A percentile compares a stretch with the other conserved stretches of the same genome.
Conservation (phyloP, 169 alveolate genomes). For the Plasmodium sp. region DNA sequence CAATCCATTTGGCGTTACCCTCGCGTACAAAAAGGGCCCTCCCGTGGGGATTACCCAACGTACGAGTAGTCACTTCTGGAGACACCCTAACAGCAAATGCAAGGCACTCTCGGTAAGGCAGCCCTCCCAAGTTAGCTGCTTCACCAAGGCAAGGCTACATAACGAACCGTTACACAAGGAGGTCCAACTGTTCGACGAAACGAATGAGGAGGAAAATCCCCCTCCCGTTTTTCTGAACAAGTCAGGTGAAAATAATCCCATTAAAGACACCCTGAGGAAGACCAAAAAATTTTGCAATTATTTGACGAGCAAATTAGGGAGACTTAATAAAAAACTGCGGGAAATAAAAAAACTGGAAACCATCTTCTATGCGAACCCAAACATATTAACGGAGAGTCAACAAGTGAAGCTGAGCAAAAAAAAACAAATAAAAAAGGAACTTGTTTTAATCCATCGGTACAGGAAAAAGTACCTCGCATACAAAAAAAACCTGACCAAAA, state of each 20-base stretch:
- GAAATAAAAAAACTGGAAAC: conserved; percentile 74
- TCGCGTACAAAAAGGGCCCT: background rate
- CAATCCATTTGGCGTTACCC: background rate
- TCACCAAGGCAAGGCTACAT: background rate
- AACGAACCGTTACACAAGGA: background rate
- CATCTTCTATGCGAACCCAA: conserved; percentile 47
- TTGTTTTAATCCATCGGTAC: conserved; percentile 60
- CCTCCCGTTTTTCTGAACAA: background rate
- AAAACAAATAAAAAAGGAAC: conserved; percentile 64
- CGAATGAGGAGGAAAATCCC: background rate
- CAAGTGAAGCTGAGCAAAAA: conserved; percentile 67
- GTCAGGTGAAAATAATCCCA: background rate
- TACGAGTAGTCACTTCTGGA: background rate
- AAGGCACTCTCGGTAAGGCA: background rate
- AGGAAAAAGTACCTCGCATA: conserved; percentile 54
- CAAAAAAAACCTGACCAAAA: conserved; percentile 54
- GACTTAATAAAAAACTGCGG: conserved; percentile 63
- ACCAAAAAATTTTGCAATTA: conserved; percentile 57
- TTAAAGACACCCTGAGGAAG: conserved; percentile 18
- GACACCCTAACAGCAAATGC: background rate
- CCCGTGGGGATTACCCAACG: background rate
- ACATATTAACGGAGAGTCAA: conserved; percentile 60
- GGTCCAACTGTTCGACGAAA: background rate
- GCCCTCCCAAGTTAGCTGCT: background rate
- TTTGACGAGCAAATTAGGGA: conserved; percentile 61